phyloP scores from a whole-genome alignment of 371 early-diverging fungal species.

The Mortierella sp. region DNA sequence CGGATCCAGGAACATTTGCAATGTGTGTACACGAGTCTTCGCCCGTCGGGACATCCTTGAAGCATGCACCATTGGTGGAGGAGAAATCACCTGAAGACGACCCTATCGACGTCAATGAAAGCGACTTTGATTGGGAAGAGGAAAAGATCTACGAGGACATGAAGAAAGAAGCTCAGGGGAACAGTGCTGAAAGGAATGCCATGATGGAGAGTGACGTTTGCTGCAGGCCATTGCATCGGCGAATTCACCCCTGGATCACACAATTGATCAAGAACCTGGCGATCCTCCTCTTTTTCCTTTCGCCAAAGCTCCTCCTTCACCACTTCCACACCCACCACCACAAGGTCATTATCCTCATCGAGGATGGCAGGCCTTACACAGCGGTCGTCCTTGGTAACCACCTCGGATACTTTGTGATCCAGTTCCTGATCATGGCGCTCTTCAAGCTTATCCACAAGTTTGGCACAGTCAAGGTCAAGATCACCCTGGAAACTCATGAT shows the following conservation, averaged over 20 bases:
- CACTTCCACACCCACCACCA: conserved; percentile 20
- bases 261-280: conserved; percentile 11
- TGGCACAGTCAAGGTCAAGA: conserved; percentile 29
- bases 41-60: conserved; percentile 1
- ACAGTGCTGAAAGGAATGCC: background rate
- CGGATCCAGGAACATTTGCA: conserved; percentile 18
- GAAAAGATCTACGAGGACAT: conserved; percentile 28
- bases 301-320: conserved; percentile 22
- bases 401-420: conserved; percentile 35
- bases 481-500: conserved; percentile 40
- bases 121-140: conserved; percentile 45
- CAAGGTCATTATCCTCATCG: conserved; percentile 22
- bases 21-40: conserved; percentile 28
- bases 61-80: background rate
- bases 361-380: conserved; percentile 29
- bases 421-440: conserved; percentile 27
- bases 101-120: conserved; percentile 5
- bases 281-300: conserved; percentile 9
- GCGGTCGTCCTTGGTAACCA: conserved; percentile 29
- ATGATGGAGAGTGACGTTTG: conserved; percentile 29
- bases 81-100: background rate
- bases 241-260: conserved; percentile 22
- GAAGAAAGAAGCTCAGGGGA: conserved; percentile 5
- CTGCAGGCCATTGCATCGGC: conserved; percentile 18
- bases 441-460: conserved; percentile 32